phyloP scores from a whole-genome alignment of 257 asterid genomes.

The Leonotis leonurus region DNA sequence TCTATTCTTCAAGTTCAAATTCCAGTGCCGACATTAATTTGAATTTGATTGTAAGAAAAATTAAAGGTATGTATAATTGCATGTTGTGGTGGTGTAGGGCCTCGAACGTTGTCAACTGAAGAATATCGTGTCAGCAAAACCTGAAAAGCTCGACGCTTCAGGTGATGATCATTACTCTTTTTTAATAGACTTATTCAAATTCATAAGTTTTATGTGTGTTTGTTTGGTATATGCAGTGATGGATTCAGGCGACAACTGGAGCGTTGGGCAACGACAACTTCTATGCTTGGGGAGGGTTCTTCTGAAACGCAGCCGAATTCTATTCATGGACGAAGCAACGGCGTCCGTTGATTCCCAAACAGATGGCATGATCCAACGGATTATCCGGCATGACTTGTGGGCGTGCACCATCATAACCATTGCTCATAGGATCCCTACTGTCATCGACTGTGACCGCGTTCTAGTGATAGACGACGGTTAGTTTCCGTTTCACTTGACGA shows the following conservation, averaged over 20 bases:
- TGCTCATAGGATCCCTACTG: slow-evolving; percentile 83
- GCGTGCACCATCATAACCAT: slow-evolving; percentile 60
- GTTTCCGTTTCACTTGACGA: no score
- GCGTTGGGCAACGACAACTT: slow-evolving; percentile 78
- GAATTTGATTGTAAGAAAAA: no score
- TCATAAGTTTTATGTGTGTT: no score
- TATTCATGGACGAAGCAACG: slow-evolving; percentile 85
- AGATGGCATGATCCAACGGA: slow-evolving; percentile 53
- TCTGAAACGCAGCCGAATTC: slow-evolving; percentile 46
- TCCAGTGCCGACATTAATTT: no score
- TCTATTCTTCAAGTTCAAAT: no score
- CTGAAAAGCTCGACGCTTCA: slow-evolving; percentile 51
- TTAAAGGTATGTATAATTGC: no score
- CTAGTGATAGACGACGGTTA: slow-evolving; percentile 61
- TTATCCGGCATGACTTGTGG: slow-evolving; percentile 53
- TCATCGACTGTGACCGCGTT: slow-evolving; percentile 61
- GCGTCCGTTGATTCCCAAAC: slow-evolving; percentile 86
- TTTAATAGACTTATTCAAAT: no score
- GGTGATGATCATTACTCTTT: slow-evolving; percentile 31
- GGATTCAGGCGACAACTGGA: slow-evolving; percentile 75
- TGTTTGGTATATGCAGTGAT: slow-evolving; percentile 35
- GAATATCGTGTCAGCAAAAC: slow-evolving; percentile 55
- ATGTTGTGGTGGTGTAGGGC: slow-evolving; percentile 26
- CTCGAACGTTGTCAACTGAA: slow-evolving; percentile 77
- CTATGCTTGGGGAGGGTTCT: slow-evolving; percentile 70